Percentiles rank a stretch among this genome's conserved stretches.
Evolutionary conservation across 2,329 filamentous ascomycete species (phyloP).

Genomic region (Lanzia echinophila): DNA sequence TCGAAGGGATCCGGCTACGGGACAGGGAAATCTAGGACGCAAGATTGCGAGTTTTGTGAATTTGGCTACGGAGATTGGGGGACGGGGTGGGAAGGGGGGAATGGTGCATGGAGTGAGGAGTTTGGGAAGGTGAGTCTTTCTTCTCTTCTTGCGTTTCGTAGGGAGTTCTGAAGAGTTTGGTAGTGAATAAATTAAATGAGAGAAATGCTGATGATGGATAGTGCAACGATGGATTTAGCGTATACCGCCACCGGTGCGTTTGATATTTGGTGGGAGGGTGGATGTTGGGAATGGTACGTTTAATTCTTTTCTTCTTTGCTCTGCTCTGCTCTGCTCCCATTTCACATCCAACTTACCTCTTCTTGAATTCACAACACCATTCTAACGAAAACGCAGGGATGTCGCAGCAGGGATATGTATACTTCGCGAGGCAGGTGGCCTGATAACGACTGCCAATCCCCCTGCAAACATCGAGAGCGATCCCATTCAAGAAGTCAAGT

Average conservation of each 20-base stretch:
- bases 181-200: background rate
- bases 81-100: conserved; percentile 58
- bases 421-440: conserved; percentile 64
- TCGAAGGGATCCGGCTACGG: conserved; percentile 46
- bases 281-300: conserved; percentile 69
- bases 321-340: too few species aligned
- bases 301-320: background rate
- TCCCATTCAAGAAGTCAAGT: conserved; percentile 49
- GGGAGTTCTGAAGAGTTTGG: background rate
- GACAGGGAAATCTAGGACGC: conserved; percentile 60
- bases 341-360: background rate
- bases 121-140: conserved; percentile 45
- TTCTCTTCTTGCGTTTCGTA: background rate
- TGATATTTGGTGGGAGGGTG: conserved; percentile 79
- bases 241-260: conserved; percentile 70
- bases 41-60: conserved; percentile 72
- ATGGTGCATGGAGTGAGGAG: conserved; percentile 75
- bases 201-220: conserved; percentile 27
- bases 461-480: conserved; percentile 50
- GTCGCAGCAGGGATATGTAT: conserved; percentile 71
- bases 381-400: conserved; percentile 43
- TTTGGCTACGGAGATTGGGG: conserved; percentile 61
- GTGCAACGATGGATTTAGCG: conserved; percentile 66
- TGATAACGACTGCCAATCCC: conserved; percentile 69
- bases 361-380: background rate